These are phyloP conservation scores for Oxytropis ochrocephala DNA, from an alignment of 306 rosid species.

Conservation along the genomic window DNA sequence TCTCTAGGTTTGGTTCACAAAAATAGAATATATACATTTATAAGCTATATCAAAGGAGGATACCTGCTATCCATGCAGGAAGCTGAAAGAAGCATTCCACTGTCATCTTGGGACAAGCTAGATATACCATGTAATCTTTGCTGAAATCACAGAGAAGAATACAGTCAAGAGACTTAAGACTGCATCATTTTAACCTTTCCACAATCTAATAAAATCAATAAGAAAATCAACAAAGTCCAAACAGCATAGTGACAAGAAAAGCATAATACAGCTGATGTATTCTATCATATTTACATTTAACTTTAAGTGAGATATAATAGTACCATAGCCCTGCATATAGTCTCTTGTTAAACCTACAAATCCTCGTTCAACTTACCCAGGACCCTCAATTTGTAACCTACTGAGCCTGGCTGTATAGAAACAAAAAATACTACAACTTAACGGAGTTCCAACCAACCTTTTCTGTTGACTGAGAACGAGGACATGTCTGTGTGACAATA, in stretches of 20 bases:
- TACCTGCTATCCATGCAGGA: conserved; percentile 97
- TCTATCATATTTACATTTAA: background rate
- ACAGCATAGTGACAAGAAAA: background rate
- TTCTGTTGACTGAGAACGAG: conserved; percentile 42
- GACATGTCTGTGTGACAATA: conserved; percentile 47
- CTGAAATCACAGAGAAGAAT: conserved; percentile 39
- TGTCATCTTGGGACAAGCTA: conserved; percentile 89
- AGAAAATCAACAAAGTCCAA: background rate
- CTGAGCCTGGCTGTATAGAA: background rate
- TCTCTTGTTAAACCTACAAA: background rate
- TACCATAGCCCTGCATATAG: background rate
- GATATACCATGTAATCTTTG: conserved; percentile 83
- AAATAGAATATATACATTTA: background rate
- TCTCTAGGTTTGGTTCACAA: background rate
- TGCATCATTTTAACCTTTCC: background rate
- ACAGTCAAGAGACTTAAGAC: background rate
- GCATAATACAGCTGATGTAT: background rate
- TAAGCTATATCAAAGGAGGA: background rate
- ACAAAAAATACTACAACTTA: background rate
- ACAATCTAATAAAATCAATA: background rate
- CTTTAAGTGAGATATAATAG: background rate
- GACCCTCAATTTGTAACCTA: background rate
- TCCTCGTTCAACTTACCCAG: background rate
- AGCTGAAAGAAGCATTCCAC: conserved; percentile 73
- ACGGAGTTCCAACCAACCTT: conserved; percentile 48